A percentile compares a stretch with the other conserved stretches of the same genome.
These are phyloP conservation scores for Oxytropis ochrocephala DNA, from an alignment of 306 rosid genomes.

Conservation along the genomic window DNA sequence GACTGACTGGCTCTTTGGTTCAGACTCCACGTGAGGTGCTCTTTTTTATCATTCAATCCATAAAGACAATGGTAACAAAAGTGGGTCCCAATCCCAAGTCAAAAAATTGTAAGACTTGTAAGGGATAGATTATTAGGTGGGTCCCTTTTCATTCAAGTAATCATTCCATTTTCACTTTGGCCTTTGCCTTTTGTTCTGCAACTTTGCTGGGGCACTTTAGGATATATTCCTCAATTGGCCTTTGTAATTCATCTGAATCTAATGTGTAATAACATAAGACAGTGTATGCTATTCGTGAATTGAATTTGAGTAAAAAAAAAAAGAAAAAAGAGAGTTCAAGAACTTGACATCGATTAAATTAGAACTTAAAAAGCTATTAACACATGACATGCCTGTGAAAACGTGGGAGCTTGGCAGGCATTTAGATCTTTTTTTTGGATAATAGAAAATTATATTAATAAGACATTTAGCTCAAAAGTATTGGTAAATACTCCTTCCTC, in stretches of 20 bases:
- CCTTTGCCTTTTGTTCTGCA: constrained; percentile 60
- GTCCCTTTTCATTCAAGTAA: constrained; percentile 65
- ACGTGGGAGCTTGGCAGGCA: too few species aligned
- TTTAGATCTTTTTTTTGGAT: too few species aligned
- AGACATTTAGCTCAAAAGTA: too few species aligned
- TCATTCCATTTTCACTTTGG: constrained; percentile 58
- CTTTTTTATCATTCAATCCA: constrained; percentile 85
- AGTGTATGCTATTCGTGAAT: background rate
- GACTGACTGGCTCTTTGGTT: constrained; percentile 72
- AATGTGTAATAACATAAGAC: background rate
- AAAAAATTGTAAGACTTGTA: constrained; percentile 59
- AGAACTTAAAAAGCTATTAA: too few species aligned
- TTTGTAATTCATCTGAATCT: constrained; percentile 1
- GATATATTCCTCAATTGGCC: constrained; percentile 32
- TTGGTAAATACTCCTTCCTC: too few species aligned
- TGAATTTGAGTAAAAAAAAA: too few species aligned
- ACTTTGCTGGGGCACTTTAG: constrained; percentile 48
- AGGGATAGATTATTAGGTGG: constrained; percentile 55
- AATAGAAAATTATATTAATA: too few species aligned
- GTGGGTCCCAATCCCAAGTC: constrained; percentile 85
- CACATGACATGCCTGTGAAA: too few species aligned
- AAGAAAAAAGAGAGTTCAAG: background rate
- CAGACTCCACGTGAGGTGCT: constrained; percentile 99
- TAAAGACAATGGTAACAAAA: constrained; percentile 71
- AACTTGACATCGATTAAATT: background rate